Base-by-base conservation (phyloP, 164 flowering plant genomes). In the Nelumbo lutea region DNA sequence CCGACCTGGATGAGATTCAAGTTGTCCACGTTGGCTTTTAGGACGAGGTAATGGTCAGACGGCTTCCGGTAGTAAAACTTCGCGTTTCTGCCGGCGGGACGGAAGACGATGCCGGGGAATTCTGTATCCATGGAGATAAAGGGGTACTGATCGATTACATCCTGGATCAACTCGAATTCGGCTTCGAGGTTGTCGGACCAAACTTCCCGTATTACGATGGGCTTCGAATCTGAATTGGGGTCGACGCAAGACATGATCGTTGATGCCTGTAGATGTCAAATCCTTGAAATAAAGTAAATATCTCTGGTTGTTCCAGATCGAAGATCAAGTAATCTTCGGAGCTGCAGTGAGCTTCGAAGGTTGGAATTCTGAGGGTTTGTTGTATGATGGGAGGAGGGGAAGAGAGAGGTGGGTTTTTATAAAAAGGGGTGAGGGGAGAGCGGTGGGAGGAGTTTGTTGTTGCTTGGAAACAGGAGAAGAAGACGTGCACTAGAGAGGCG, bases 71-170 rank as follows among this genome's bases (percentile, higher is more conserved):
- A 56, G 27, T 42, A 73, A 58, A 50, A 38, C 27, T 50, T 7
- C 15, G 68, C n/a, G n/a, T n/a, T n/a, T n/a, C n/a, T n/a, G 65
- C n/a, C n/a, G n/a, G 13, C 53, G 4, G 77, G 79, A 0, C 78
- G 80, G 68, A 73, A 41, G 1, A 84, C 80, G 53, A 81, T 65
- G 50, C 87, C 89, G 8, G 89, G 89, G 65, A 86, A 86, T 76
- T 86, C 87, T 3, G 90, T 84, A 50, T 86, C 90, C 90, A 86
- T 86, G 0, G 90, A 60, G 1, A 83, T 69, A 45, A 71, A 41
- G 0, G 86, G 86, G 61, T 56, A 80, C 0, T 9, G 41, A 3
- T 81, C 84, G 46, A 84, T 68, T 0, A 73, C 11, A 8, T 66
- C 63, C n/a, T 70, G 56, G 76, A 84, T 83, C 47, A 80, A 42